Conservation (phyloP, 176 grass and related monocot genomes). For the Saccharum officinarum region DNA sequence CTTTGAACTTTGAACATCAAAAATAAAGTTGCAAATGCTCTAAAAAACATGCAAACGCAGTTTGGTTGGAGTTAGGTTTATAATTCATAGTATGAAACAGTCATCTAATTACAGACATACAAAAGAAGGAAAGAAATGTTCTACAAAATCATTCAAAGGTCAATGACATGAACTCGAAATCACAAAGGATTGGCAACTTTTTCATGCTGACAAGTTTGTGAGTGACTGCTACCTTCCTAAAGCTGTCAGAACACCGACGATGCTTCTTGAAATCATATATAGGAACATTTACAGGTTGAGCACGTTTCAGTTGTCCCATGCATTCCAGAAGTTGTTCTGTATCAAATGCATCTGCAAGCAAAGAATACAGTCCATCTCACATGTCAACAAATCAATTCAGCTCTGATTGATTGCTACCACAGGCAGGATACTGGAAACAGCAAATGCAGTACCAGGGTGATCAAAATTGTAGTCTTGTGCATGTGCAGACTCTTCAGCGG, state of each 20-base stretch:
- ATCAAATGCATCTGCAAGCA: slow-evolving; percentile 89
- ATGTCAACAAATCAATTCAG: background rate
- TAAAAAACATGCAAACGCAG: background rate
- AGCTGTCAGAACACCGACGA: slow-evolving; percentile 71
- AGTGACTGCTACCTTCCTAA: slow-evolving; percentile 71
- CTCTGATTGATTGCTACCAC: slow-evolving; percentile 5
- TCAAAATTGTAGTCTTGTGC: slow-evolving; percentile 98
- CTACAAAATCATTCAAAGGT: slow-evolving; percentile 30
- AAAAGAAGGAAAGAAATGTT: background rate
- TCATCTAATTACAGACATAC: background rate
- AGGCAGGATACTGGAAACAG: slow-evolving; percentile 14
- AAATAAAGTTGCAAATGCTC: background rate
- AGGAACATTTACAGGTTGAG: slow-evolving; percentile 84
- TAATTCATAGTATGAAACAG: background rate
- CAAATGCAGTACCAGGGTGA: slow-evolving; percentile 79
- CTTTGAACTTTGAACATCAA: too few relatives aligned
- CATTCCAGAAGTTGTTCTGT: slow-evolving; percentile 96
- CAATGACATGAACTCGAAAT: background rate
- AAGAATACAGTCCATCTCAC: slow-evolving; percentile 10
- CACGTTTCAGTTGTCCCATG: slow-evolving; percentile 81
- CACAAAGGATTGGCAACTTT: background rate
- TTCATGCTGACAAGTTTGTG: slow-evolving; percentile 13
- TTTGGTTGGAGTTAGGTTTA: background rate
- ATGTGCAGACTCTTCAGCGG: slow-evolving; percentile 75
- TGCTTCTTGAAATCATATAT: slow-evolving; percentile 99